Base-by-base conservation (phyloP, 2,329 filamentous ascomycete genomes). In the Chrysoporthe austroafricana region DNA sequence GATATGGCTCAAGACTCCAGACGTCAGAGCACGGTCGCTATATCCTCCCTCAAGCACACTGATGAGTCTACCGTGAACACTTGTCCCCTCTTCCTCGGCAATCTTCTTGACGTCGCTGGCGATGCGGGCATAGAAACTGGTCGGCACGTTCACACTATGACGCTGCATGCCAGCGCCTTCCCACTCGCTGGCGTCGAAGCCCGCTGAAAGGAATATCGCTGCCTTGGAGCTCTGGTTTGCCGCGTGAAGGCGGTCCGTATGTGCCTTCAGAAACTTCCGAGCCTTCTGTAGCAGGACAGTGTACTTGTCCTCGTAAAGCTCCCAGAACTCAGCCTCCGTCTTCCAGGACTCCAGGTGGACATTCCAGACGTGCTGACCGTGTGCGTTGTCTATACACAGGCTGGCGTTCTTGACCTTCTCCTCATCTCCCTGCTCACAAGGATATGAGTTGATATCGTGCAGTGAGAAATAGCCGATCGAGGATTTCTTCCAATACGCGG, bases 381-480 rank as follows among this genome's bases (percentile, higher is more conserved):
- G 96, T 0, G 95, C 94, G 74, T 94, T 94, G 69, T 98, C 94
- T 70, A 99, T 90, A 77, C 96, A 98, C 36, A 97, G 81, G 80
- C 94, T 97, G 1, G 96, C 96, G 73, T 95, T 97, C 76, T 91
- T 93, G 63, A 98, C 90, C 79, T 98, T 98, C 32, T 96, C 93
- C 67, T 91, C 88, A 70, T 98, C 95, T n/a, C 95, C 96, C 76
- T 86, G 88, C 77, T 99, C 96, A 77, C 96, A 99, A 0, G 96
- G 96, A 75, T 96, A 99, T 0, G 95, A 98, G 79, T 99, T 98
- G 81, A 99, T 97, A 75, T 99, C 96, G 77, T 99, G 96, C 56
- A 99, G 78, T 77, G 94, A 97, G 78, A 97, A 98, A 77, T 99
- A 99, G 11, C 94, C 96, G 73, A 98, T 96, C 0, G 91, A 90